phyloP scores from a whole-genome alignment of 2,329 filamentous ascomycete genomes.

The Xylariaceae sp. region DNA sequence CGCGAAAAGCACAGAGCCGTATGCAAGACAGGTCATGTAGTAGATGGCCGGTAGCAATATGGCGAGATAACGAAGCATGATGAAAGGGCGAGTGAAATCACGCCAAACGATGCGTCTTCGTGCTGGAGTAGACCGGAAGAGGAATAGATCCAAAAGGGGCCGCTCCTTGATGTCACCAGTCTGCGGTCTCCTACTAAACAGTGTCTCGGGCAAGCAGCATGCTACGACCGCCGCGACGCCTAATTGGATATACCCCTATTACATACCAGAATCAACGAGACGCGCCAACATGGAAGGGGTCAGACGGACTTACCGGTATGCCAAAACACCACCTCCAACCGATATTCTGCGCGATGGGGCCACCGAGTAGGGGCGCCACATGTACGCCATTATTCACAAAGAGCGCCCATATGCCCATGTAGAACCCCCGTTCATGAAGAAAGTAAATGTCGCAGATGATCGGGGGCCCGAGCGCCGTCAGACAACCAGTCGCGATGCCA shows the following conservation, averaged over 20 bases:
- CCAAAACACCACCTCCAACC: constrained; percentile 38
- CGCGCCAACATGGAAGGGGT: background rate
- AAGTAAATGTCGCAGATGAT: constrained; percentile 35
- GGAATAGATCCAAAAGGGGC: background rate
- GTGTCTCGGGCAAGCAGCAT: constrained; percentile 8
- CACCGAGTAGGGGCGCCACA: constrained; percentile 36
- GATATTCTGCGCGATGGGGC: constrained; percentile 38
- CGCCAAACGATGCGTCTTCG: background rate
- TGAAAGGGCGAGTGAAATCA: constrained; percentile 4
- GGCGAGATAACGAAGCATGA: constrained; percentile 8
- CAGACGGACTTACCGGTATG: constrained; percentile 32
- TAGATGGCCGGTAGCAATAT: constrained; percentile 7
- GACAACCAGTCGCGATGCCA: constrained; percentile 26
- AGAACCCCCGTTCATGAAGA: constrained; percentile 35
- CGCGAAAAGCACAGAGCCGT: constrained; percentile 14
- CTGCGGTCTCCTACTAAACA: background rate
- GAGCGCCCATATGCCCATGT: constrained; percentile 35
- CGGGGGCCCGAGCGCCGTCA: constrained; percentile 30
- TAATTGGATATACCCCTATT: constrained; percentile 5
- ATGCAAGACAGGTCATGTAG: constrained; percentile 13
- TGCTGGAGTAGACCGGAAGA: background rate
- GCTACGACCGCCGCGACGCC: background rate
- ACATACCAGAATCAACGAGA: constrained; percentile 1
- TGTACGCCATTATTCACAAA: constrained; percentile 35
- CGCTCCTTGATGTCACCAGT: background rate